Base-by-base conservation (phyloP, 768 basidiomycete genomes). In the Paxillus rubicundulus region DNA sequence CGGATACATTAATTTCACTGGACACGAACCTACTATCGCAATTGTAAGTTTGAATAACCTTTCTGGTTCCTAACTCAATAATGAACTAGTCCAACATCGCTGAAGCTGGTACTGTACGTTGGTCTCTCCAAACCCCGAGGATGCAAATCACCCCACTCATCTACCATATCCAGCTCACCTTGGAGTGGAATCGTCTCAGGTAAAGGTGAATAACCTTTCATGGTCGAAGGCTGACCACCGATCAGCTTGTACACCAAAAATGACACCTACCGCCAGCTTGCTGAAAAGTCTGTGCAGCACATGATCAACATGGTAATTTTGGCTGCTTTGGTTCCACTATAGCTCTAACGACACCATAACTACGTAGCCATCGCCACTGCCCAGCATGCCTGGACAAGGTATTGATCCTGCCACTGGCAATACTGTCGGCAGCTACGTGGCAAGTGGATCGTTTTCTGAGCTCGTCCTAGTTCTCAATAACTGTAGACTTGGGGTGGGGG, bases 401-500 rank as follows among this genome's bases (percentile, higher is more conserved):
- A 79, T 88, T 42, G 75, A 86, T 60, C 85, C 86, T 1, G 47
- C 68, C 0, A 74, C 74, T 3, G 82, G 83, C 1, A 8, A 71
- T 16, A 73, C 74, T n/a, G 72, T 76, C 16, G 84, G 77, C 33
- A 76, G 73, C 6, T 85, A 84, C 57, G 77, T 87, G 51, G 81
- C 80, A 62, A 41, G 78, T 61, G n/a, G 33, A 41, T n/a, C 28
- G 17, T 13, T 30, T 24, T 17, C 32, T 21, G 13, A 18, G 43
- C 33, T 28, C 9, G 9, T 34, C 8, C n/a, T 17, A 45, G 6
- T 38, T 33, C 38, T 10, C 14, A 58, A 34, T 6, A 30, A 34
- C 21, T 40, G 34, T 40, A 87, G 87, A 80, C 84, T n/a, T 89
- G 81, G 81, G 80, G 81, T 1, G 73, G 82, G 45, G 86, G 85